Conservation (phyloP, 2,329 filamentous ascomycete genomes). For the Lachnellula cervina region DNA sequence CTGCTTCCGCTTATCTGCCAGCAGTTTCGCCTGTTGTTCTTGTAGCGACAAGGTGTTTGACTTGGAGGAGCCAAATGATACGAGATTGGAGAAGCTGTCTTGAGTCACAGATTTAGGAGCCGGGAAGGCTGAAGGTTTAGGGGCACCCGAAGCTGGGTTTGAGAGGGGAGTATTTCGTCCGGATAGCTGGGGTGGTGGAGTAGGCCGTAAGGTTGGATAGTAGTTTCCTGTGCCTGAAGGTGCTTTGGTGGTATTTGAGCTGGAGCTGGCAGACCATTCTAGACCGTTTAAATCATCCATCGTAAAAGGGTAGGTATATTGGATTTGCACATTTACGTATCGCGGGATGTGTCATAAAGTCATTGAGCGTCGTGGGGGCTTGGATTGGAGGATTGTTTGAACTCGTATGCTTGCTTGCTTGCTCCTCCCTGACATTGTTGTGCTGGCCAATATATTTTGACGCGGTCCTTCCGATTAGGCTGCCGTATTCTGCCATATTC, state of each 20-base stretch:
- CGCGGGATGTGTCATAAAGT: conserved; percentile 10
- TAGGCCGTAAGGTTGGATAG: conserved; percentile 50
- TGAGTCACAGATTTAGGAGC: conserved; percentile 40
- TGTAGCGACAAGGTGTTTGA: conserved; percentile 70
- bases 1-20: conserved; percentile 63
- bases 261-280: conserved; percentile 47
- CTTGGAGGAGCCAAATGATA: conserved; percentile 54
- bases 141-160: conserved; percentile 36
- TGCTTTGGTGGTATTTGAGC: conserved; percentile 36
- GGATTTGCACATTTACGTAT: conserved; percentile 11
- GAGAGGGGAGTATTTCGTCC: conserved; percentile 51
- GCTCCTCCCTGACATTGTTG: background rate
- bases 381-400: background rate
- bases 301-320: conserved; percentile 15
- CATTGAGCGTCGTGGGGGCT: conserved; percentile 8
- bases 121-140: conserved; percentile 29
- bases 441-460: background rate
- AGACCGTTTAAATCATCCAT: conserved; percentile 62
- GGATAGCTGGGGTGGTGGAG: conserved; percentile 43
- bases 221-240: conserved; percentile 39
- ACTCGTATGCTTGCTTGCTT: too few relatives aligned
- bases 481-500: too few relatives aligned
- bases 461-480: background rate
- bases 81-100: conserved; percentile 75
- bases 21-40: conserved; percentile 67